These are phyloP conservation scores for Debaryomyces coudertii DNA, from an alignment of 1,139 yeast species.

Conservation along the genomic window DNA sequence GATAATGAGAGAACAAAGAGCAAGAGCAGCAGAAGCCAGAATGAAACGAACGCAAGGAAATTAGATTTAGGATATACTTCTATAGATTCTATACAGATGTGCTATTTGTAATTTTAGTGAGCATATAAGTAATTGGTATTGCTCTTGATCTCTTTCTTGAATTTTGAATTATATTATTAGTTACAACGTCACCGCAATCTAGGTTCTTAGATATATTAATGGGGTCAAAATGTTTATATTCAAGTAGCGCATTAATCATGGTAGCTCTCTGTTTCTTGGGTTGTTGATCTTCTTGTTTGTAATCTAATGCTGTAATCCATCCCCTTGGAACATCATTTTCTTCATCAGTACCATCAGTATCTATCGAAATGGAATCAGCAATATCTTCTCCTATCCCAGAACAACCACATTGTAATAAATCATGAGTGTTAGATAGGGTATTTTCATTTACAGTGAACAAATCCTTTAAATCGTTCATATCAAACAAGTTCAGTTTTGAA, in stretches of 20 bases:
- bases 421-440: conserved; percentile 78
- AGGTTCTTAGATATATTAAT: conserved; percentile 11
- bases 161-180: conserved; percentile 9
- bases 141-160: conserved; percentile 7
- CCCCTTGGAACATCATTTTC: conserved; percentile 19
- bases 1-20: conserved; percentile 90
- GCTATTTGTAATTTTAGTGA: conserved; percentile 17
- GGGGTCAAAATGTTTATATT: conserved; percentile 66
- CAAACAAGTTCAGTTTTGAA: conserved; percentile 52
- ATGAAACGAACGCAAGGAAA: conserved; percentile 30
- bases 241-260: conserved; percentile 60
- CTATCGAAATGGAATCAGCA: conserved; percentile 12
- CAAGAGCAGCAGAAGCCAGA: conserved; percentile 96
- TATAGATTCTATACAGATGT: conserved; percentile 3
- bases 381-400: conserved; percentile 48
- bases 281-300: conserved; percentile 37
- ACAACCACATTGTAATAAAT: conserved; percentile 75
- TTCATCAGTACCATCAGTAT: conserved; percentile 22
- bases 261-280: conserved; percentile 35
- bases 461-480: conserved; percentile 68
- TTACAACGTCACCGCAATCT: conserved; percentile 14
- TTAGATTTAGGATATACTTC: conserved; percentile 5
- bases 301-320: conserved; percentile 60
- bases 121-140: conserved; percentile 17
- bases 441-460: conserved; percentile 62